A percentile compares a stretch with the other conserved stretches of the same genome.
phyloP scores from a whole-genome alignment of 345 rosid genomes.

The Moringa oleifera region DNA sequence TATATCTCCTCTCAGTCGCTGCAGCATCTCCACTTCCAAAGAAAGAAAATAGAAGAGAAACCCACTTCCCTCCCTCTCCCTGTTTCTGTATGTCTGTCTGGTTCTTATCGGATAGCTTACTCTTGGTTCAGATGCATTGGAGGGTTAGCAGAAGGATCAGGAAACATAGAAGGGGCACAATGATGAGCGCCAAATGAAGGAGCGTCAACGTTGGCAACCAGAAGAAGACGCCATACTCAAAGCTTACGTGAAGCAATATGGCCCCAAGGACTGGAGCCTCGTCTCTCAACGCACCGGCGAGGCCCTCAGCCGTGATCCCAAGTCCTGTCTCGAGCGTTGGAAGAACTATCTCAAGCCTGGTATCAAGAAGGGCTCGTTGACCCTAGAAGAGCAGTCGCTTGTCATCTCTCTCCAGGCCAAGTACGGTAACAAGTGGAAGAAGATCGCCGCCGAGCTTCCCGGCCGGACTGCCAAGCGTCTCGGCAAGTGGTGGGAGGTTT shows the following conservation, averaged over 20 bases:
- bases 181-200: slow-evolving; percentile 56
- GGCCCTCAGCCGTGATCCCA: slow-evolving; percentile 82
- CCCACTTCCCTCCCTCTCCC: too few relatives aligned
- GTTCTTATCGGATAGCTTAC: too few relatives aligned
- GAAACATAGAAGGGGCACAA: too few relatives aligned
- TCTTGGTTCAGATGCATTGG: too few relatives aligned
- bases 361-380: slow-evolving; percentile 90
- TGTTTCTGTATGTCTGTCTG: too few relatives aligned
- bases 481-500: slow-evolving; percentile 99
- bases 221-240: slow-evolving; percentile 90
- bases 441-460: slow-evolving; percentile 95
- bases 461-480: slow-evolving; percentile 91
- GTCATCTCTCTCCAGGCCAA: slow-evolving; percentile 86
- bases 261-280: slow-evolving; percentile 94
- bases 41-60: too few relatives aligned
- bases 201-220: slow-evolving; percentile 99
- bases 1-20: too few relatives aligned
- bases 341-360: slow-evolving; percentile 98
- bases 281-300: slow-evolving; percentile 89
- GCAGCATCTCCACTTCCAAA: too few relatives aligned
- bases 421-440: slow-evolving; percentile 99
- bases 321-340: slow-evolving; percentile 96
- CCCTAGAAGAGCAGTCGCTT: slow-evolving; percentile 86
- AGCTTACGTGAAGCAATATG: slow-evolving; percentile 88
- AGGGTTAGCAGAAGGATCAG: too few relatives aligned